Evolutionary conservation across 441 rosid genomes (phyloP), one percentile per base, ranked within the genome.

Genomic region (Gossypium trilobum): DNA sequence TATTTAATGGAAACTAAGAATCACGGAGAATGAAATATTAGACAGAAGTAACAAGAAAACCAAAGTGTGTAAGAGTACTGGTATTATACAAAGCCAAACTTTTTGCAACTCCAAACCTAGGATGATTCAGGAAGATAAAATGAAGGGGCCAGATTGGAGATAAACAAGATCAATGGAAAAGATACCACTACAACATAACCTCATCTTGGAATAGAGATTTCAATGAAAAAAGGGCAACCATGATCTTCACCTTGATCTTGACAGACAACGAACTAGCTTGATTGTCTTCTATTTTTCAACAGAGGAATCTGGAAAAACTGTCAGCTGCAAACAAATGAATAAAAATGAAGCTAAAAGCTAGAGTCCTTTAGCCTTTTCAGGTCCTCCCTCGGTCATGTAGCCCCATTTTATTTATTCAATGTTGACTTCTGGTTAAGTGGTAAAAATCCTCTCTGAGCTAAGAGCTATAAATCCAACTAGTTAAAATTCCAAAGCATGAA

Each of bases 91-190:
- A 31, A 17, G 29, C 68, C 27, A 63, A 39, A 36, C n/a, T 16
- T 63, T 62, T 23, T 1, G 14, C 27, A 36, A 62, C 10, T 1
- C 36, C 54, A 68, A 17, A 10, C 72, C 23, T 31, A n/a, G 22
- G 60, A 29, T 50, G 72, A 8, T 52, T 68, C 89, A 0, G 81
- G 20, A 31, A 87, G 83, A 80, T 82, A 87, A 73, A 78, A 79
- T 0, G 75, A 78, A 46, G 85, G 76, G 2, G 82, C 87, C 42
- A 85, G 74, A 14, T 85, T 78, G 74, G 84, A 33, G 14, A 87
- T 29, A 46, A 87, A 78, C 72, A 87, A 4, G 51, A 87, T 73
- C 69, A 67, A 42, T 0, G 89, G 81, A 9, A 84, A 62, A 0
- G 91, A 84, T 17, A 82, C 62, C 70, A 77, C 80, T 0, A 82